These are phyloP conservation scores for Tritrichomonas foetus DNA, from an alignment of 208 protist genomes.

Conservation along the genomic window DNA sequence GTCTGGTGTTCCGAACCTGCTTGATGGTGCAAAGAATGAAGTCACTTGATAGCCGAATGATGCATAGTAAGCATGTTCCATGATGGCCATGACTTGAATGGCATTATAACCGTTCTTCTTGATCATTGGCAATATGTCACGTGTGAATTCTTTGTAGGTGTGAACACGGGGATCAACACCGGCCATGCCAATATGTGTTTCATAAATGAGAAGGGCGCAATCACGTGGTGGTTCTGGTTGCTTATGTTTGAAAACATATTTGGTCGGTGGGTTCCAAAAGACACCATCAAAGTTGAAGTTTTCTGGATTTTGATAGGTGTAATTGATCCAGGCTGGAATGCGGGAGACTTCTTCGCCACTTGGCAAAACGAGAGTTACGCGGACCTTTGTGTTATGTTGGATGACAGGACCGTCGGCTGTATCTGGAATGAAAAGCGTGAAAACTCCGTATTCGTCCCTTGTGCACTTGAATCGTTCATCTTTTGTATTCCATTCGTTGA, in stretches of 20 bases:
- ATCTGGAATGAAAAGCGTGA: not conserved
- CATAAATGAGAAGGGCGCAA: constrained; percentile 63
- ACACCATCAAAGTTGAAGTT: constrained; percentile 47
- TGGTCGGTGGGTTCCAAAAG: constrained; percentile 58
- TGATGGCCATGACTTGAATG: constrained; percentile 74
- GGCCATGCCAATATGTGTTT: constrained; percentile 70
- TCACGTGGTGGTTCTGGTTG: constrained; percentile 48
- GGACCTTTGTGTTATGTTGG: not conserved
- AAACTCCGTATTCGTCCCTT: constrained; percentile 11
- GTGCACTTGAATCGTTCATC: constrained; percentile 33
- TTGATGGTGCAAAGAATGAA: constrained; percentile 72
- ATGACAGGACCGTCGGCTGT: not conserved
- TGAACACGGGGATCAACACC: constrained; percentile 55
- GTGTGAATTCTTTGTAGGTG: constrained; percentile 66
- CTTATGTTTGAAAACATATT: constrained; percentile 58
- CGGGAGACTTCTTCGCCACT: not conserved
- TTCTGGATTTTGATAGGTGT: constrained; percentile 35
- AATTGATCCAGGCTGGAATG: constrained; percentile 42
- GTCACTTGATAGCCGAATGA: constrained; percentile 80
- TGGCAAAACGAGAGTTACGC: not conserved
- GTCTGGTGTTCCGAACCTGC: constrained; percentile 62
- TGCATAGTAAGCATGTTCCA: constrained; percentile 80
- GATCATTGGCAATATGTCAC: constrained; percentile 66
- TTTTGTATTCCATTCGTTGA: constrained; percentile 43
- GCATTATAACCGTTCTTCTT: constrained; percentile 69